Conservation (phyloP, 345 rosid genomes). For the Alliaria petiolata region DNA sequence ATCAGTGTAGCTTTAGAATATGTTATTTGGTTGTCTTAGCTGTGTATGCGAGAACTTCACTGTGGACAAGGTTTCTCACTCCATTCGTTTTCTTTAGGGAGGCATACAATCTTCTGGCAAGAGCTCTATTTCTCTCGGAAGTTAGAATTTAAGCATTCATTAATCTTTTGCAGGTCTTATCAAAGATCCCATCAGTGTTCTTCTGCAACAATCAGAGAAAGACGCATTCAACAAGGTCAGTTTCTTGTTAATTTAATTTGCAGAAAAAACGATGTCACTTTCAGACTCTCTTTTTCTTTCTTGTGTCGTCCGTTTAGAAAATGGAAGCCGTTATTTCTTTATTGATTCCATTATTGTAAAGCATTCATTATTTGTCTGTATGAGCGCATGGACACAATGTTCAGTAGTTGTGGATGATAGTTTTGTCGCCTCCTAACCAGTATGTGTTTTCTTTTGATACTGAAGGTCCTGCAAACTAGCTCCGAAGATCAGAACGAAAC, state of each 20-base stretch:
- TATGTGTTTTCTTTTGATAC: conserved; percentile 19
- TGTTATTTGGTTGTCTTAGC: not conserved
- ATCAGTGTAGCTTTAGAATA: not conserved
- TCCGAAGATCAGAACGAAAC: conserved; percentile 43
- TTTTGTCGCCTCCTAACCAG: not conserved
- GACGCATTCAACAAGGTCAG: conserved; percentile 74
- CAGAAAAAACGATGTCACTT: not conserved
- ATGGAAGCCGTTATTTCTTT: too few relatives aligned
- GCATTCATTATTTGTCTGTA: not conserved
- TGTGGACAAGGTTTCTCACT: not conserved
- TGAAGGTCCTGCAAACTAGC: conserved; percentile 76
- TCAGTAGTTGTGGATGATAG: not conserved
- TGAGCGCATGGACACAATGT: not conserved
- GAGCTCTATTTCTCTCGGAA: not conserved
- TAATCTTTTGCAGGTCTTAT: conserved; percentile 50
- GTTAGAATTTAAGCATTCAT: not conserved
- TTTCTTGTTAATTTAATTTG: not conserved
- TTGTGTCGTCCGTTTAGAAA: not conserved
- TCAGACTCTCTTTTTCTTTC: not conserved
- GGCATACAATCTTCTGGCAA: not conserved
- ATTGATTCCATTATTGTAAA: not conserved
- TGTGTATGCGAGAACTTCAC: not conserved
- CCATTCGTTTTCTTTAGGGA: not conserved
- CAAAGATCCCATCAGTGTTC: conserved; percentile 57
- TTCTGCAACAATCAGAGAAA: conserved; percentile 63